Evolutionary conservation across 2,329 filamentous ascomycete genomes (phyloP).

Genomic region (Aspergillus thermomutatus): DNA sequence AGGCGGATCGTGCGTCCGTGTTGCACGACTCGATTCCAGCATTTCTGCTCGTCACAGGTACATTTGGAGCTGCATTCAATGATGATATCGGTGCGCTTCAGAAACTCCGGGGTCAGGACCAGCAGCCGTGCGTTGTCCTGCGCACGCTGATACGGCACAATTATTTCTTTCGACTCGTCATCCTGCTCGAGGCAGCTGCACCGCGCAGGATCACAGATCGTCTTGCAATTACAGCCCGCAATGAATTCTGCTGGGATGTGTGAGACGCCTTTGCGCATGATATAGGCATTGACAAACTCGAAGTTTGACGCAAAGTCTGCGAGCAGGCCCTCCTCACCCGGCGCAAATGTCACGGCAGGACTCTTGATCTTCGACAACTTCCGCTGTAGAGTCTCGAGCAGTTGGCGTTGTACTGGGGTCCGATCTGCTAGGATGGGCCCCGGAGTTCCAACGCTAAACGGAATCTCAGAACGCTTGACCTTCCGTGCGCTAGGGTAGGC

Average conservation of each 20-base stretch:
- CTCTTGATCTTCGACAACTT: slow-evolving; percentile 28
- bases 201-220: slow-evolving; percentile 19
- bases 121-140: slow-evolving; percentile 13
- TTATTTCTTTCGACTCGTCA: slow-evolving; percentile 23
- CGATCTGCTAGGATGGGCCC: slow-evolving; percentile 8
- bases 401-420: slow-evolving; percentile 5
- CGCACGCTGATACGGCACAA: slow-evolving; percentile 29
- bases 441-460: slow-evolving; percentile 5
- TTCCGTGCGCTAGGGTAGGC: slow-evolving; percentile 16
- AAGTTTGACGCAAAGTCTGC: slow-evolving; percentile 32
- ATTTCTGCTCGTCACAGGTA: slow-evolving; percentile 27
- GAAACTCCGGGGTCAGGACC: slow-evolving; percentile 29
- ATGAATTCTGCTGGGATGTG: slow-evolving; percentile 28
- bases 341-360: slow-evolving; percentile 24
- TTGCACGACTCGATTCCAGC: slow-evolving; percentile 43
- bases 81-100: slow-evolving; percentile 35
- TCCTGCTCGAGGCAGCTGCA: slow-evolving; percentile 34
- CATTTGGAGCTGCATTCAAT: slow-evolving; percentile 42
- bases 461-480: slow-evolving; percentile 9
- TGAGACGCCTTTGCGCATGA: slow-evolving; percentile 30
- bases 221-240: slow-evolving; percentile 31
- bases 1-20: slow-evolving; percentile 37
- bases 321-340: slow-evolving; percentile 12
- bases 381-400: slow-evolving; percentile 15
- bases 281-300: slow-evolving; percentile 38